Base-by-base conservation (phyloP, 2,329 filamentous ascomycete genomes). In the Aspergillus fumigatus region DNA sequence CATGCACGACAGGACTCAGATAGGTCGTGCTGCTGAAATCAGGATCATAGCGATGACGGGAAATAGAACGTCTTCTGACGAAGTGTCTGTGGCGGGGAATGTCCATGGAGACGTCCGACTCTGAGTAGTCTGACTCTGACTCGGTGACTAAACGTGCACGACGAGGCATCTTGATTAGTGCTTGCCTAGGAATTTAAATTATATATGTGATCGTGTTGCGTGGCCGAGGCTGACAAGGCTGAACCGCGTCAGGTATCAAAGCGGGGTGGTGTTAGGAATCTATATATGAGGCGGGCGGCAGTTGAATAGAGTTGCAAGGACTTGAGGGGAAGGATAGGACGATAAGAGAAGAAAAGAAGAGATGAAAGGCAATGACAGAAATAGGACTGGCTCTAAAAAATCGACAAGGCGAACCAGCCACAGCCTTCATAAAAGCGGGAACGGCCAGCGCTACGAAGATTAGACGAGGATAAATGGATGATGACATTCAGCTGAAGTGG, bases 21-120 rank as follows among this genome's bases (percentile, higher is more conserved):
- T 64, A 67, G 54, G 59, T 49, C 38, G 50, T 63, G 54, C 64
- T 69, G 45, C 59, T 60, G 32, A 56, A 49, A 8, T 67, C 64
- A 10, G 66, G 67, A 23, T 53, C 53, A 47, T 53, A 62, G 27
- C 66, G 72, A 48, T 63, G 64, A 32, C 71, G 72, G 25, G 73
- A 75, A 43, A 65, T 50, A 25, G 72, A 74, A 48, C 71, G 72
- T 35, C 63, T 65, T 29, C 65, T 63, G 47, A 68, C 48, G 17
- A 58, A 52, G 23, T 65, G 59, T 47, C 58, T 63, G 21, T 59
- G 61, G 41, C 61, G 60, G 65, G 53, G 59, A 48, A 52, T 48
- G 35, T 61, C 66, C 64, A 72, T 65, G 25, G 71, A 74, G 54
- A 69, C 47, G 47, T 75, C 72, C 11, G 71, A 69, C 57, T 75